Evolutionary conservation across 139 green algal species (phyloP).

Genomic region (Tetradesmus obliquus): DNA sequence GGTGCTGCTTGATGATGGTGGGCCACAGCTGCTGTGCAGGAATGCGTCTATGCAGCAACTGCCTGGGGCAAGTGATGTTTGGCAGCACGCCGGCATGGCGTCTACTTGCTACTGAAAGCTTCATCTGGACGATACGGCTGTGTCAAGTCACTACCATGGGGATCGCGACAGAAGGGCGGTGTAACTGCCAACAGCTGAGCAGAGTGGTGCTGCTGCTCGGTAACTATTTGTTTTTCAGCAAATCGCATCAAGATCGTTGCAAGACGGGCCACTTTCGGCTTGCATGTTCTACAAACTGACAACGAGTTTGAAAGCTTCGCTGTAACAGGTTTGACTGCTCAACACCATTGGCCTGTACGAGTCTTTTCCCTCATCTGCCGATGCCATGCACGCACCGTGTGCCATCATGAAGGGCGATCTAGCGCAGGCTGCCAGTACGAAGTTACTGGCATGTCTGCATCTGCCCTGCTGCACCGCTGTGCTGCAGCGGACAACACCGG

Average conservation of each 20-base stretch:
- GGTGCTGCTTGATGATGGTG: neutral
- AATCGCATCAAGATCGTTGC: neutral
- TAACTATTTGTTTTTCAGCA: neutral
- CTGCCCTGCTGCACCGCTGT: no score
- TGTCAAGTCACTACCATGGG: neutral
- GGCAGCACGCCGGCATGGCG: neutral
- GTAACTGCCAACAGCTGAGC: neutral
- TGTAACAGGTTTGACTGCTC: neutral
- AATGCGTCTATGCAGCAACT: neutral
- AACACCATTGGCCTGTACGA: neutral
- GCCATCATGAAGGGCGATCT: no score
- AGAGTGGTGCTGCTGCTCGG: neutral
- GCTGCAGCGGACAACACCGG: no score
- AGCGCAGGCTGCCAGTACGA: no score
- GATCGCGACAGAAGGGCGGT: neutral
- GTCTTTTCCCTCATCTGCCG: no score
- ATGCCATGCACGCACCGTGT: no score
- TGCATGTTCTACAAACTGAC: neutral
- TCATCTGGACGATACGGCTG: neutral
- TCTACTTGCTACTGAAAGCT: neutral
- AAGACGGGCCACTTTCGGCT: no score
- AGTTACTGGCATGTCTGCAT: no score
- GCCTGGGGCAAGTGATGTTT: neutral
- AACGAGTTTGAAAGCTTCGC: neutral
- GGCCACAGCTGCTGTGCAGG: neutral